Percentiles rank a stretch among this genome's conserved stretches.
These are phyloP conservation scores for Scutellaria baicalensis DNA, from an alignment of 257 asterid genomes.

Conservation along the genomic window DNA sequence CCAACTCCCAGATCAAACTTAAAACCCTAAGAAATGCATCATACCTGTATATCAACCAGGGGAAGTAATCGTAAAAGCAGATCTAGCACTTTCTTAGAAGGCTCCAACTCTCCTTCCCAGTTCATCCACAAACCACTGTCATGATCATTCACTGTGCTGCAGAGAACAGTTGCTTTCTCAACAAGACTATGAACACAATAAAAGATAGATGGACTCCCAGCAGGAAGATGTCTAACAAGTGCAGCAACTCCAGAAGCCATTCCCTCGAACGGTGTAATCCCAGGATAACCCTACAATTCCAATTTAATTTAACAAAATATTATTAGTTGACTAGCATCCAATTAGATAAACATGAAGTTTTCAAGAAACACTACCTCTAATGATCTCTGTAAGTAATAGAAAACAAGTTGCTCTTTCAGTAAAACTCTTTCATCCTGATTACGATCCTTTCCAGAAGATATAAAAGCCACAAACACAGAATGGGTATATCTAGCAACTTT, in stretches of 20 bases:
- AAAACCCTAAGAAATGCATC: background rate
- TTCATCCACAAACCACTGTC: constrained; percentile 47
- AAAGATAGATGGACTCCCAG: constrained; percentile 79
- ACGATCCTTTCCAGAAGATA: constrained; percentile 73
- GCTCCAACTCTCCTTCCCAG: constrained; percentile 68
- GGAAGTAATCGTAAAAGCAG: constrained; percentile 69
- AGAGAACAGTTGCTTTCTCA: constrained; percentile 54
- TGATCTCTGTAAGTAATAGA: constrained; percentile 71
- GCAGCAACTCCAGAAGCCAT: constrained; percentile 94
- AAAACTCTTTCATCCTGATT: constrained; percentile 51
- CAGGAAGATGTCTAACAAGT: constrained; percentile 85
- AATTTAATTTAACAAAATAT: constrained; percentile 9
- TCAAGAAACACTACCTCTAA: constrained; percentile 57
- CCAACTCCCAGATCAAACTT: background rate
- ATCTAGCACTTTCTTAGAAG: constrained; percentile 64
- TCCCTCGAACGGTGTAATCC: constrained; percentile 77
- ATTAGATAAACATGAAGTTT: background rate
- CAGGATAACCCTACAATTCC: constrained; percentile 66
- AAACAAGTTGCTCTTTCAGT: constrained; percentile 90
- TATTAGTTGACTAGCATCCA: background rate
- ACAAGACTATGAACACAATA: constrained; percentile 63
- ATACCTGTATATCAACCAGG: constrained; percentile 83
- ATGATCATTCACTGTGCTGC: constrained; percentile 22
- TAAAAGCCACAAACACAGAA: constrained; percentile 70
- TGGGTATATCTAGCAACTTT: constrained; percentile 86